Conservation (phyloP, 345 rosid species). For the Eucalyptus curtisii region DNA sequence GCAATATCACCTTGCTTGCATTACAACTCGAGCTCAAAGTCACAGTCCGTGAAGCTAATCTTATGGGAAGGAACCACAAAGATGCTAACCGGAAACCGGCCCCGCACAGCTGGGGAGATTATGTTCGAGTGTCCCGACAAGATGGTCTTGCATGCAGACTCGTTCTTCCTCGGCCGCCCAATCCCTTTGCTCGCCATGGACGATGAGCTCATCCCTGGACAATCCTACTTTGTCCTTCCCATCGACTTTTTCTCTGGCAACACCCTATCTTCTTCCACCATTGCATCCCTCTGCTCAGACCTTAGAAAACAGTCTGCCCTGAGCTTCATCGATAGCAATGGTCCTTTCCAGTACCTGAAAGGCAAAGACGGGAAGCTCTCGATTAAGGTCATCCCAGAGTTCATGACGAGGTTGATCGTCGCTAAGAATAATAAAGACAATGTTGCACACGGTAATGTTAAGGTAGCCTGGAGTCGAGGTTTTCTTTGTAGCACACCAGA, state of each 20-base stretch:
- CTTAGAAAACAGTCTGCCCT: not conserved
- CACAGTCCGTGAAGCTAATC: slow-evolving; percentile 10
- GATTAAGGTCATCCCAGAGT: slow-evolving; percentile 47
- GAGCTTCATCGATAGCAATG: not conserved
- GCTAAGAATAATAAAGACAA: not conserved
- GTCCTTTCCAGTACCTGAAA: slow-evolving; percentile 14
- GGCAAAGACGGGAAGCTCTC: slow-evolving; percentile 31
- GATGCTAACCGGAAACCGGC: not conserved
- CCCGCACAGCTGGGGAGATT: slow-evolving; percentile 21
- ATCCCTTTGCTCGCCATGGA: slow-evolving; percentile 21
- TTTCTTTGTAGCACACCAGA: slow-evolving; percentile 81
- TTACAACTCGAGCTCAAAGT: not conserved
- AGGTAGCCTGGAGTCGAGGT: not conserved
- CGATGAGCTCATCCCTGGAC: slow-evolving; percentile 12
- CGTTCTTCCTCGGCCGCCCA: slow-evolving; percentile 27
- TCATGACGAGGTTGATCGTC: slow-evolving; percentile 25
- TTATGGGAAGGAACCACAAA: slow-evolving; percentile 22
- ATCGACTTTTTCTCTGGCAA: slow-evolving; percentile 7
- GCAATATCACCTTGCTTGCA: slow-evolving; percentile 14
- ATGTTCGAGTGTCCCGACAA: slow-evolving; percentile 23
- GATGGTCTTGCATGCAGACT: slow-evolving; percentile 25
- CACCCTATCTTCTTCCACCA: slow-evolving; percentile 10
- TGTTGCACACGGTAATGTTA: not conserved
- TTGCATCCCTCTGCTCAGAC: slow-evolving; percentile 5
- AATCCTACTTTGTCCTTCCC: slow-evolving; percentile 25